Evolutionary conservation across 805 yeast genomes (phyloP).

Genomic region (Pichia cabralensis): DNA sequence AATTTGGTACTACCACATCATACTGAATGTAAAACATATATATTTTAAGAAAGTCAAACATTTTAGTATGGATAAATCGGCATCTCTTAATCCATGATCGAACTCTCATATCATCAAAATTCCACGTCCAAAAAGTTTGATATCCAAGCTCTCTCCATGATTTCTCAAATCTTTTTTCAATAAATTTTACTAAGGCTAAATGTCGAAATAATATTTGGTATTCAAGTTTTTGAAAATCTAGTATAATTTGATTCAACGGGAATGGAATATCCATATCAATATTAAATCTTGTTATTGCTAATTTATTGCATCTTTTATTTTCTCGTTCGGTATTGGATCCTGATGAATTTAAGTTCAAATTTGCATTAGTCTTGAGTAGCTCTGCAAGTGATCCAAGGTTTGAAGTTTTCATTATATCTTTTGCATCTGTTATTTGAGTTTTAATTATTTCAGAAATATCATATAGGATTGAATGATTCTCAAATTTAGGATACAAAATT

Average conservation of each 20-base stretch:
- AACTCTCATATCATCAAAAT: conserved; percentile 32
- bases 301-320: conserved; percentile 27
- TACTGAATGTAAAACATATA: conserved; percentile 44
- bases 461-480: conserved; percentile 15
- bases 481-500: conserved; percentile 5
- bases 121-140: conserved; percentile 57
- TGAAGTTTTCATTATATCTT: conserved; percentile 36
- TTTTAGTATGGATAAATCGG: conserved; percentile 44
- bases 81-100: conserved; percentile 45
- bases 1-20: conserved; percentile 51
- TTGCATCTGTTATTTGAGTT: conserved; percentile 46
- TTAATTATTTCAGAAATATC: conserved; percentile 40
- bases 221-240: conserved; percentile 61
- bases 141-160: conserved; percentile 65
- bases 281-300: conserved; percentile 41
- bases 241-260: conserved; percentile 71
- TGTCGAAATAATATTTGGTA: conserved; percentile 76
- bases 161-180: conserved; percentile 47
- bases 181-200: conserved; percentile 49
- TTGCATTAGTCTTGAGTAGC: conserved; percentile 32
- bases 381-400: conserved; percentile 34
- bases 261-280: conserved; percentile 65
- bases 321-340: neutral
- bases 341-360: conserved; percentile 12
- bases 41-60: conserved; percentile 47